Evolutionary conservation across 768 basidiomycete genomes (phyloP).

Genomic region (Termitomyces sp.): DNA sequence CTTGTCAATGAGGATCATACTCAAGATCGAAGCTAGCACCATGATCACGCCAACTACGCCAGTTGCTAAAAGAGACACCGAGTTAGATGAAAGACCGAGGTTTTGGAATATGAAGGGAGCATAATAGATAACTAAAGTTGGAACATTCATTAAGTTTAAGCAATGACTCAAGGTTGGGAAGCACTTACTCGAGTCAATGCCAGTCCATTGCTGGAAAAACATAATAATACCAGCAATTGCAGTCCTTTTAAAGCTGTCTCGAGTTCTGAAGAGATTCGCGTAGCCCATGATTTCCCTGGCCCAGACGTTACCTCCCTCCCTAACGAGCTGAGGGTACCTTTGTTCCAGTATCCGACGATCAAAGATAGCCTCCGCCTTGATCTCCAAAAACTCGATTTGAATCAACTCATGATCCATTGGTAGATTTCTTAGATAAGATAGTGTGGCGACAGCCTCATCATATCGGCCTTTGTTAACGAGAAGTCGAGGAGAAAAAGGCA

Average conservation of each 20-base stretch:
- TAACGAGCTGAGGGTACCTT: constrained; percentile 17
- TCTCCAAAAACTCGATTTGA: constrained; percentile 35
- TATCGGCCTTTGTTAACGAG: constrained; percentile 33
- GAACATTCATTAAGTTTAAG: not conserved
- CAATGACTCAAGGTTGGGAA: constrained; percentile 1
- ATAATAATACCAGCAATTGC: constrained; percentile 15
- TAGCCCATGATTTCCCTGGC: constrained; percentile 13
- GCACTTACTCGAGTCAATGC: constrained; percentile 21
- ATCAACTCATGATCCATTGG: constrained; percentile 26
- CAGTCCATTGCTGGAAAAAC: constrained; percentile 20
- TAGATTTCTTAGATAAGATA: constrained; percentile 31
- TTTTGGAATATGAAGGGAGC: constrained; percentile 32
- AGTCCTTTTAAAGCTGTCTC: constrained; percentile 14
- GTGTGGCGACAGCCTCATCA: constrained; percentile 29
- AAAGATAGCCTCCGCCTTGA: constrained; percentile 19
- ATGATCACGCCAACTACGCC: constrained; percentile 32
- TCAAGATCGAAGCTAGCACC: constrained; percentile 31
- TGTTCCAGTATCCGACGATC: constrained; percentile 16
- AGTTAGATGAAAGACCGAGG: constrained; percentile 35
- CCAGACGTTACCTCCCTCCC: constrained; percentile 13
- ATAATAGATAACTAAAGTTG: constrained; percentile 16
- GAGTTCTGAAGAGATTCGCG: constrained; percentile 13
- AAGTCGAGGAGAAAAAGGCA: constrained; percentile 43
- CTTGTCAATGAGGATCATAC: constrained; percentile 31
- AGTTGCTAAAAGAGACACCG: constrained; percentile 38